These are phyloP conservation scores for Nakaseomyces bracarensis DNA, from an alignment of 1,139 yeast species.

Conservation along the genomic window DNA sequence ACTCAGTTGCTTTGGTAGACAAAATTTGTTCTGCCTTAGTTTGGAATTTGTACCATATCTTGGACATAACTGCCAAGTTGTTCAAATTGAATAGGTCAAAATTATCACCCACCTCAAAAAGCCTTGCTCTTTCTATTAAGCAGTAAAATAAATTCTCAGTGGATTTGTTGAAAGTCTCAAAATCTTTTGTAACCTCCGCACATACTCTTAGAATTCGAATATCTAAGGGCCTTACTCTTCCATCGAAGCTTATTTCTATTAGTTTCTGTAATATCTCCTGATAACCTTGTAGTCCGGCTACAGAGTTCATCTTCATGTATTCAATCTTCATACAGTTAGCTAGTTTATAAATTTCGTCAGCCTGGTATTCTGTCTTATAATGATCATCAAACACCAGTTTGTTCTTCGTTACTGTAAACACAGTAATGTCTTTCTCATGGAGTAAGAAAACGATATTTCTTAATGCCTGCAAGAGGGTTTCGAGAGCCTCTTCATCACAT, in stretches of 20 bases:
- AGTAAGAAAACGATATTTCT: neutral
- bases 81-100: slow-evolving; percentile 1
- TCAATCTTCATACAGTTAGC: neutral
- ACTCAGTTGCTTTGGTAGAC: neutral
- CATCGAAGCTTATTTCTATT: slow-evolving; percentile 1
- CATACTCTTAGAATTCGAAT: neutral
- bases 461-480: neutral
- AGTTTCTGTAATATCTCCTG: slow-evolving; percentile 5
- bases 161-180: neutral
- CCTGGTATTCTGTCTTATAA: slow-evolving; percentile 2
- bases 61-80: slow-evolving; percentile 9
- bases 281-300: slow-evolving; percentile 5
- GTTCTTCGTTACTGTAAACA: slow-evolving; percentile 1
- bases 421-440: neutral
- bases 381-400: slow-evolving; percentile 1
- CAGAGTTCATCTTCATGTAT: neutral
- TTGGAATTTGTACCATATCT: slow-evolving; percentile 15
- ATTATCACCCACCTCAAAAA: slow-evolving; percentile 7
- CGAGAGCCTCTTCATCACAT: neutral
- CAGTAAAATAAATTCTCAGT: slow-evolving; percentile 5
- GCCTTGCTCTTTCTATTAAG: neutral
- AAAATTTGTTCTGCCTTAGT: neutral
- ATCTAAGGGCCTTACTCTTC: neutral
- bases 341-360: slow-evolving; percentile 1
- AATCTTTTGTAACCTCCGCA: neutral